phyloP scores from a whole-genome alignment of 495 filamentous ascomycete species.

The Clavariopsis aquatica region DNA sequence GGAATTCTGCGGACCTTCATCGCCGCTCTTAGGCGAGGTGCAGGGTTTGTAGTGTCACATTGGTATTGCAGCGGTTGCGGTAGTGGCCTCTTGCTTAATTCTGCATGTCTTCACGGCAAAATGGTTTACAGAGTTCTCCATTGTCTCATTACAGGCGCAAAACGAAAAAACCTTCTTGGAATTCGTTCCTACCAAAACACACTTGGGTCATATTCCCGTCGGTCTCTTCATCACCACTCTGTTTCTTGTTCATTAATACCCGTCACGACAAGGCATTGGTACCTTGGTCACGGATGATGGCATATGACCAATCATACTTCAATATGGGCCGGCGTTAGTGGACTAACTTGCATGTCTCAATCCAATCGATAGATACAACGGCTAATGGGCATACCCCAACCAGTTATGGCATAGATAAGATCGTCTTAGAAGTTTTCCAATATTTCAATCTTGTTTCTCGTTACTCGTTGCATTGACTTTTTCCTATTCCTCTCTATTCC shows the following conservation, averaged over 20 bases:
- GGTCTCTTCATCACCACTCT: neutral
- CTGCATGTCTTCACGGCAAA: neutral
- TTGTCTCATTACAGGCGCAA: neutral
- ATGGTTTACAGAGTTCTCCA: neutral
- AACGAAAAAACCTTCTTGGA: neutral
- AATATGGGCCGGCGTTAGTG: neutral
- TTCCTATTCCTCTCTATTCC: neutral
- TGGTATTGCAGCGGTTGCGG: neutral
- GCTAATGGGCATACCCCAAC: neutral
- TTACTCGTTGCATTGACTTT: neutral
- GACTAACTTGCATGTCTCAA: neutral
- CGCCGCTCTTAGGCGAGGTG: neutral
- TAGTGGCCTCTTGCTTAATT: neutral
- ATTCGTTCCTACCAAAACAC: neutral
- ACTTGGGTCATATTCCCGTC: neutral
- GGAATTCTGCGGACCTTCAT: slow-evolving; percentile 34
- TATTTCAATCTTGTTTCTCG: neutral
- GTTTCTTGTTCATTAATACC: neutral
- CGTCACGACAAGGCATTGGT: neutral
- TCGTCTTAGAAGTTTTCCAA: neutral
- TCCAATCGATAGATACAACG: slow-evolving; percentile 1
- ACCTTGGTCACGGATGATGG: neutral
- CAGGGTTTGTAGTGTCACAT: neutral
- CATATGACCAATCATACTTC: neutral
- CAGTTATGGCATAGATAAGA: neutral